Base-by-base conservation (phyloP, 805 yeast species). In the Candida schatavii region DNA sequence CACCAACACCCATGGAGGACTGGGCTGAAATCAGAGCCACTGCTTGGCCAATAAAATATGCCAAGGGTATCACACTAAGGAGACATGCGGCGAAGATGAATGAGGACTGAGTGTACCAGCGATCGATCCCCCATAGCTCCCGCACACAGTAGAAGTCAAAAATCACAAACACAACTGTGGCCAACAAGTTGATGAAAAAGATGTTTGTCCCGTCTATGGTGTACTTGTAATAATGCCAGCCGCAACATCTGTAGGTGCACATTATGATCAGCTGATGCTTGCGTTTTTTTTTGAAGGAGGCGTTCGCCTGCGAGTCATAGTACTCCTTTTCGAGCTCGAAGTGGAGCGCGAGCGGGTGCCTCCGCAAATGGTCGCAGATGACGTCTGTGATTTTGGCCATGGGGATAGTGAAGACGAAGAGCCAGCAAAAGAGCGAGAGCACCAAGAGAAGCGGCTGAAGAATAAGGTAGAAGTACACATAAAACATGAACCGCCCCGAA, bases 1-100 rank as follows among this genome's bases (percentile, higher is more conserved):
- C 99, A 69, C 98, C 98, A 45, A 93, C 81, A 22, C 98, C 97
- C 99, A 93, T 93, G 0, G 97, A 90, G 0, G 97, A 88, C 66
- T 93, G 99, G 0, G 99, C 98, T 5, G 96, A 86, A 45, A 93
- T 93, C 2, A 98, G 90, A 0, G 99, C 99, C n/a, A 93, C 99
- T 4, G 98, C 98, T 63, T 91, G 98, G 3, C 99, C 99, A 52
- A 93, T 90, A 64, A 89, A 93, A 59, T 93, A 91, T 0, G 99
- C 98, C 50, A 93, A 70, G 5, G 99, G 99, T 28, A 93, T 78
- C 44, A 93, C 88, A 1, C 97, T 86, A 37, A 85, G 72, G 44
- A 93, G 66, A 59, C 97, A 85, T 14, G 88, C 65, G 35, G 79
- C 70, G 55, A 93, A 93, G 34, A 88, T 75, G 18, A 81, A 63